Base-by-base conservation (phyloP, 371 early-diverging fungal species). In the Haplosporangium sp. region DNA sequence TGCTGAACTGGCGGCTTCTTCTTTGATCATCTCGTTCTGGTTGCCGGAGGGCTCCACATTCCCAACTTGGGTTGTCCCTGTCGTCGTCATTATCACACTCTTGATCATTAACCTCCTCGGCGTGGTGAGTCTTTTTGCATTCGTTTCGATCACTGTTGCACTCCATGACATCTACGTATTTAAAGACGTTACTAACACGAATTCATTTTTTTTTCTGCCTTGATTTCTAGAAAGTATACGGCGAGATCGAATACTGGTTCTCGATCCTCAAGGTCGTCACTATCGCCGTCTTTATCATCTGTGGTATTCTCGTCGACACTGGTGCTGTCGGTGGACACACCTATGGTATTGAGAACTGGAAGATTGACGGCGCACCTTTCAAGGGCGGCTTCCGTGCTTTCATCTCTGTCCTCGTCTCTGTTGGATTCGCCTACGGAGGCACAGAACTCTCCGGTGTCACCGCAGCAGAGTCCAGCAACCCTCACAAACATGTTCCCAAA, bases 361-460 rank as follows among this genome's bases (percentile, higher is more conserved):
- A 71, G 5, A 81, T 89, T 59, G 86, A 86, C 16, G 95, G 93
- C 16, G 92, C 93, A 0, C 94, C 94, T 54, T 89, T 90, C 55
- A 87, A 87, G 47, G 89, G 90, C 55, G 90, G 89, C 20, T 74
- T 92, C 13, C 93, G 92, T 29, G 85, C 93, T 87, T 92, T 23
- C 86, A 91, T 73, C 73, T 94, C 42, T 75, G 92, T 46, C 91
- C 93, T 81, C 41, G 72, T 64, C 51, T 67, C 68, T 6, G 74
- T 73, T 14, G 94, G 93, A 67, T 96, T 93, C 71, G 87, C 92
- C 11, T 95, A 94, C 81, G 93, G 93, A 42, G 96, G 96, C 20
- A 93, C 94, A 6, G 93, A 91, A 75, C 84, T 91, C 53, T 83
- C 86, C 1, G 89, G 89, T 21, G 75, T 89, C 55, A 86, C 90